Conservation (phyloP, 179 eudicot species). For the Beta macrorhiza region DNA sequence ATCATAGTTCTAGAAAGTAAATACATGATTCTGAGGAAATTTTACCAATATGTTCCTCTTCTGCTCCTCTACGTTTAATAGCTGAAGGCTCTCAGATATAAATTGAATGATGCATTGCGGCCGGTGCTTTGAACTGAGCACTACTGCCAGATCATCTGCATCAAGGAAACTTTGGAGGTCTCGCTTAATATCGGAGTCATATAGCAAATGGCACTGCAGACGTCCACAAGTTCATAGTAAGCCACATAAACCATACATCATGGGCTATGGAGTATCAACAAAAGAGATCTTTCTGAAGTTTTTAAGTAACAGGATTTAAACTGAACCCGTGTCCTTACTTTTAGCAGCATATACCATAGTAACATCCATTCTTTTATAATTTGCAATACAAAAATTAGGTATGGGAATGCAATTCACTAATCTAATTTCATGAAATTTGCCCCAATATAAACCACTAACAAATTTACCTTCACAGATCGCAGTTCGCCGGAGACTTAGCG, state of each 20-base stretch:
- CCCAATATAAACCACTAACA: no score
- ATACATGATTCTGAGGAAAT: constrained; percentile 2
- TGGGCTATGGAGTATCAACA: not conserved
- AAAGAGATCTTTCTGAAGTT: not conserved
- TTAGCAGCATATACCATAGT: not conserved
- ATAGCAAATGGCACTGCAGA: constrained; percentile 84
- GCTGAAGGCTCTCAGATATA: constrained; percentile 72
- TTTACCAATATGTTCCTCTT: constrained; percentile 67
- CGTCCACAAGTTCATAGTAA: constrained; percentile 4
- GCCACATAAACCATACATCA: constrained; percentile 1
- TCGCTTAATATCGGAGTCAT: constrained; percentile 63
- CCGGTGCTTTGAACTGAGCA: constrained; percentile 68
- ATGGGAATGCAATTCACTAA: no score
- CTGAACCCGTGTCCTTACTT: not conserved
- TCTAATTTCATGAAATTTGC: no score
- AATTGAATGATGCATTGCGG: constrained; percentile 88
- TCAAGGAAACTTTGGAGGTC: constrained; percentile 74
- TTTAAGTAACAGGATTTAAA: not conserved
- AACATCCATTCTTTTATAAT: no score
- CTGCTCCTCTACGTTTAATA: constrained; percentile 58
- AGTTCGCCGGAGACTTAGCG: no score
- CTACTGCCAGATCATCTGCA: constrained; percentile 71
- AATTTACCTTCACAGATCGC: no score
- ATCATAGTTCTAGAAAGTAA: not conserved
- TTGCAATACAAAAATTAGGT: no score